Conservation (phyloP, 306 rosid species). For the Coriaria nepalensis region DNA sequence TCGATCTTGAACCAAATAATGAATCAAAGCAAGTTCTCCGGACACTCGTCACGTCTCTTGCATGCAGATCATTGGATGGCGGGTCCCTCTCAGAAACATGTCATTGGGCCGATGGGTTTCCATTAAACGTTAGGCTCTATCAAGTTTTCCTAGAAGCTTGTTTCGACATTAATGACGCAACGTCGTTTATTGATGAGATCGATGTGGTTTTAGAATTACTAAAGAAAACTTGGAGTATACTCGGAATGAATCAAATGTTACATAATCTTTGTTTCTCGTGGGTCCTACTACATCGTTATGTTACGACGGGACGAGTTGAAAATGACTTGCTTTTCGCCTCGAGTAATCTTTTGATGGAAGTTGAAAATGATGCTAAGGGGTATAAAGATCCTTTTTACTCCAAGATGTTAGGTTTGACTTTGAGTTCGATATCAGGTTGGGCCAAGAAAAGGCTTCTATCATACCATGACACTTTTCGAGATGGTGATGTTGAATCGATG, state of each 20-base stretch:
- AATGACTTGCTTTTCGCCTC: slow-evolving; percentile 76
- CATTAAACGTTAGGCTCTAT: slow-evolving; percentile 81
- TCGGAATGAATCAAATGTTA: slow-evolving; percentile 67
- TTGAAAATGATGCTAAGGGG: slow-evolving; percentile 46
- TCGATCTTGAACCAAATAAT: slow-evolving; percentile 38
- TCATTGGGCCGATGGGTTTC: slow-evolving; percentile 97
- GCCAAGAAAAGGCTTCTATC: slow-evolving; percentile 72
- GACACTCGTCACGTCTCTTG: slow-evolving; percentile 51
- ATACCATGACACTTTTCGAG: slow-evolving; percentile 52
- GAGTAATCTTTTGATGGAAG: slow-evolving; percentile 53
- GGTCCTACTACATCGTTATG: slow-evolving; percentile 69
- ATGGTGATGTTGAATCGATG: slow-evolving; percentile 61
- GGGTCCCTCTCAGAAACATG: slow-evolving; percentile 42
- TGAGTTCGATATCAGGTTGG: slow-evolving; percentile 51
- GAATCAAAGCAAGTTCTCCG: slow-evolving; percentile 57
- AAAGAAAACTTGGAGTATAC: slow-evolving; percentile 87
- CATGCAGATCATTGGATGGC: slow-evolving; percentile 65
- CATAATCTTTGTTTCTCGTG: slow-evolving; percentile 79
- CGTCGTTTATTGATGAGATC: slow-evolving; percentile 68
- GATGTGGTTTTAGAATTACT: slow-evolving; percentile 85
- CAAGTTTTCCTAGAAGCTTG: slow-evolving; percentile 76
- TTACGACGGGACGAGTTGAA: slow-evolving; percentile 61
- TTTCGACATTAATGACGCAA: slow-evolving; percentile 64
- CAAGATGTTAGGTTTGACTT: slow-evolving; percentile 36
- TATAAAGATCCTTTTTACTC: slow-evolving; percentile 39